Conservation (phyloP, 257 asterid genomes). For the Solanum rostratum region DNA sequence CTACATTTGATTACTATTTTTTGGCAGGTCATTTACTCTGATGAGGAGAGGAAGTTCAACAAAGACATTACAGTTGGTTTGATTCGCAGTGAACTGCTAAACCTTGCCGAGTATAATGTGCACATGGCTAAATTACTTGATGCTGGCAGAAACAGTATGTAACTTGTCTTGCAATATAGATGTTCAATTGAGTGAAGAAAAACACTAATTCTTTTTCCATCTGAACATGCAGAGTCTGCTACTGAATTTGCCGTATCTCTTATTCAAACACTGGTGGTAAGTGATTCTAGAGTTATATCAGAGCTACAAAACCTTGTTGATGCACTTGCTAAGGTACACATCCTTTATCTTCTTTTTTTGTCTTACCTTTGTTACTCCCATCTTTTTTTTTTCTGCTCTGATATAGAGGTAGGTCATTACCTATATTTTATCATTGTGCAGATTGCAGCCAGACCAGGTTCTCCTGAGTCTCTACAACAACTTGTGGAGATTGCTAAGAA, state of each 20-base stretch:
- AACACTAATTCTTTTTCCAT: conserved; percentile 7
- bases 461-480: conserved; percentile 85
- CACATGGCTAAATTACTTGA: conserved; percentile 96
- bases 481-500: conserved; percentile 93
- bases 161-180: background rate
- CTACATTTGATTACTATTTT: background rate
- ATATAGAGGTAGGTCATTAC: background rate
- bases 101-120: conserved; percentile 87
- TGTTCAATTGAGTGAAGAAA: background rate
- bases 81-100: conserved; percentile 65
- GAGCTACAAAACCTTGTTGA: conserved; percentile 91
- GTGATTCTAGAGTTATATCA: conserved; percentile 61
- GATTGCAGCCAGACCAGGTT: conserved; percentile 97
- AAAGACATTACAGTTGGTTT: conserved; percentile 80
- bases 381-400: background rate
- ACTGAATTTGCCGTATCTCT: conserved; percentile 86
- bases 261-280: conserved; percentile 49
- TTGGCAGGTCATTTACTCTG: conserved; percentile 83
- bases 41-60: conserved; percentile 83
- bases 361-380: background rate
- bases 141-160: conserved; percentile 91
- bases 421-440: conserved; percentile 14
- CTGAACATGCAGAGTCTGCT: conserved; percentile 65
- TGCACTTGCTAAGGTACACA: conserved; percentile 72
- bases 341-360: background rate